Evolutionary conservation across 495 filamentous ascomycete species (phyloP).

Genomic region (Penicillium psychrofluorescens): DNA sequence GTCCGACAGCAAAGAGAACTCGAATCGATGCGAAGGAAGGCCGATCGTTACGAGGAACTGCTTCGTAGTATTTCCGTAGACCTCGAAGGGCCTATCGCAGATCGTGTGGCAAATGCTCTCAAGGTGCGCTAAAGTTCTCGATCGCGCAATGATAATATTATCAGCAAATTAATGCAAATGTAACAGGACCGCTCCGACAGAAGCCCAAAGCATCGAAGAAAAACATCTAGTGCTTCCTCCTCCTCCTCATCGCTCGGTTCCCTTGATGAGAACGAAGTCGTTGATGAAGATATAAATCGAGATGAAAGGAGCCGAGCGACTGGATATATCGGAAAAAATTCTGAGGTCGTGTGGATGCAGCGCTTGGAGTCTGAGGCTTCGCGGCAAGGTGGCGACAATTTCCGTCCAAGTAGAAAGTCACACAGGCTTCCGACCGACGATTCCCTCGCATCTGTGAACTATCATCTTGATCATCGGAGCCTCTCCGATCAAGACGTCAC

Average conservation of each 20-base stretch:
- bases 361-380: constrained; percentile 18
- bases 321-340: constrained; percentile 61
- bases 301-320: constrained; percentile 43
- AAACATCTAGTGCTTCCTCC: constrained; percentile 13
- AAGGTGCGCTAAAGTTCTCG: too few species aligned
- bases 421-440: background rate
- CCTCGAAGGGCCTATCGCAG: too few species aligned
- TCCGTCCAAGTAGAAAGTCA: background rate
- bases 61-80: too few species aligned
- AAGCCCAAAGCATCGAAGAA: constrained; percentile 18
- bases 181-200: constrained; percentile 8
- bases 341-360: constrained; percentile 58
- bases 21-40: background rate
- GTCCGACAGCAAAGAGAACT: constrained; percentile 36
- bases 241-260: constrained; percentile 52
- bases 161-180: constrained; percentile 4
- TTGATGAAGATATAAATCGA: constrained; percentile 55
- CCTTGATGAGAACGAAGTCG: constrained; percentile 49
- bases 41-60: too few species aligned
- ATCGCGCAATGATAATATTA: background rate
- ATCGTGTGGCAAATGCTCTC: too few species aligned
- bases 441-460: constrained; percentile 35
- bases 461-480: constrained; percentile 53
- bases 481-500: constrained; percentile 41
- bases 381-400: constrained; percentile 12